Conservation (phyloP, 2,329 filamentous ascomycete species). For the Delphinella strobiligena region DNA sequence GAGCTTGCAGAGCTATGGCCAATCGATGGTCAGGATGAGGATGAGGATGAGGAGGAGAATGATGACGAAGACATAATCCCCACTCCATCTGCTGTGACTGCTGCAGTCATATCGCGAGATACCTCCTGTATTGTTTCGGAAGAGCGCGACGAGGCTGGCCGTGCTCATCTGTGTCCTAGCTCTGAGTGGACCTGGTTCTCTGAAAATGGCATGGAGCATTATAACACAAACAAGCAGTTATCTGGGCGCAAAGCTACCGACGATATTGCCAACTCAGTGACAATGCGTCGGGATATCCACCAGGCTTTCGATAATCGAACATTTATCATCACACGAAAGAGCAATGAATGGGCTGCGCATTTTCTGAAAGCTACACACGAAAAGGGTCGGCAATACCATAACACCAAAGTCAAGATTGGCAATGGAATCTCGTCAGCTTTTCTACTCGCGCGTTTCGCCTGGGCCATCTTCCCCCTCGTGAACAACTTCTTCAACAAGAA, state of each 20-base stretch:
- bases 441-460: background rate
- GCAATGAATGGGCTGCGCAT: background rate
- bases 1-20: slow-evolving; percentile 5
- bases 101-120: too few relatives aligned
- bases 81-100: too few relatives aligned
- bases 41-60: too few relatives aligned
- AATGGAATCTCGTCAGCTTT: background rate
- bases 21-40: background rate
- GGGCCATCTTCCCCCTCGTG: background rate
- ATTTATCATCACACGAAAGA: slow-evolving; percentile 1
- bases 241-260: background rate
- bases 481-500: background rate
- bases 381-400: background rate
- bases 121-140: too few relatives aligned
- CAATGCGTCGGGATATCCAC: background rate
- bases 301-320: background rate
- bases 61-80: too few relatives aligned
- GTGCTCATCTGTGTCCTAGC: background rate
- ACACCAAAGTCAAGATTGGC: background rate
- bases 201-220: background rate
- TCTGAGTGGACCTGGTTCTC: background rate
- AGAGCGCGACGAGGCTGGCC: too few relatives aligned
- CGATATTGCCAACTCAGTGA: background rate
- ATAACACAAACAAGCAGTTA: background rate
- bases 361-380: background rate